A percentile compares a stretch with the other conserved stretches of the same genome.
phyloP scores from a whole-genome alignment of 106 monocot genomes.

The Platanthera zijinensis region DNA sequence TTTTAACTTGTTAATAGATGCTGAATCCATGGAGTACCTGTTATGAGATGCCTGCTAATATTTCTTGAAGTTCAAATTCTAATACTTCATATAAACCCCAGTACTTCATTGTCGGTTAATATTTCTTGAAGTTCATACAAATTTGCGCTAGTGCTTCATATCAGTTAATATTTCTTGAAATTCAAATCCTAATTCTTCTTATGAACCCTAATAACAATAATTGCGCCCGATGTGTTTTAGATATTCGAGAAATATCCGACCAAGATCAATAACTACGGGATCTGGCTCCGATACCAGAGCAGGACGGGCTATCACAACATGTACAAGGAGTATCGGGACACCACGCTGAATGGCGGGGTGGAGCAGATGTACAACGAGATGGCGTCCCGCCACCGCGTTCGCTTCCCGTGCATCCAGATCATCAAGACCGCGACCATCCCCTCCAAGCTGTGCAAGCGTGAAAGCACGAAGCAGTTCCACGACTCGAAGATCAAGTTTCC shows the following conservation, averaged over 20 bases:
- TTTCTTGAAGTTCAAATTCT: too few species aligned
- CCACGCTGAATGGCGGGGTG: conserved; percentile 66
- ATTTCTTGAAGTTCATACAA: too few species aligned
- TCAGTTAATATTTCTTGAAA: too few species aligned
- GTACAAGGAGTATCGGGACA: conserved; percentile 80
- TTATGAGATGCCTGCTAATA: too few species aligned
- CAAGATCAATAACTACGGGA: conserved; percentile 71
- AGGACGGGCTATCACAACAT: conserved; percentile 83
- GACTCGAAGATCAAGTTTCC: conserved; percentile 71
- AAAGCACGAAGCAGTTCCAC: conserved; percentile 80
- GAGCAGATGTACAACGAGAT: conserved; percentile 84
- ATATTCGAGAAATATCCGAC: conserved; percentile 76
- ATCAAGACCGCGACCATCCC: conserved; percentile 74
- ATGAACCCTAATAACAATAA: not conserved
- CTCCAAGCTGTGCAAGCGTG: conserved; percentile 60
- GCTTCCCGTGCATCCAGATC: conserved; percentile 69
- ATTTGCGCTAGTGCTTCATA: too few species aligned
- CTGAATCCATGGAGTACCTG: too few species aligned
- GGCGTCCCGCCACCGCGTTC: conserved; percentile 71
- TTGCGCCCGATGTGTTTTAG: conserved; percentile 13
- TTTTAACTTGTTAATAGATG: too few species aligned
- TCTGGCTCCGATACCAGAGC: conserved; percentile 81
- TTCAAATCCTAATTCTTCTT: too few species aligned
- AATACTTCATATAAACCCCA: too few species aligned
- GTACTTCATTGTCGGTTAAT: too few species aligned